Base-by-base conservation (phyloP, 1,284 basidiomycete genomes). In the Trichosporon sp. region DNA sequence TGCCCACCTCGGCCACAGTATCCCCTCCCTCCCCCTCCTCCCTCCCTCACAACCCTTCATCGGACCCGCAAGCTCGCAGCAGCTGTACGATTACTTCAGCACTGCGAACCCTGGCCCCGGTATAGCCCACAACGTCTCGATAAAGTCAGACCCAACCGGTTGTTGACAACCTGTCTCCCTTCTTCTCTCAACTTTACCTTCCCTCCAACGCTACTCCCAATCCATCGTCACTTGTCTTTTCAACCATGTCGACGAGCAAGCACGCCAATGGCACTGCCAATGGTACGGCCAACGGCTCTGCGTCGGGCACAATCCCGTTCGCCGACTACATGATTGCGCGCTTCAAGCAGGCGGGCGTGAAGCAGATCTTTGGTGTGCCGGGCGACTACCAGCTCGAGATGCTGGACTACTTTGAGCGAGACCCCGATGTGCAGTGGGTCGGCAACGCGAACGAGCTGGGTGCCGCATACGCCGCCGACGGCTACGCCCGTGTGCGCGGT, bases 371-470 rank as follows among this genome's bases (percentile, higher is more conserved):
- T 75, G 94, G 94, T 43, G 89, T 96, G 0, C 94, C 94, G 4
- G 94, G 95, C 54, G 95, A 96, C 84, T 98, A 94, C 83, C 97
- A 96, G 83, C 89, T 97, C 64, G 91, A 89, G 67, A 66, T 86
- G 65, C 84, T 88, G 43, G 94, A 98, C 83, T 88, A 92, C 69
- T 88, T 96, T 73, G 95, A 98, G 83, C 91, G 92, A 75, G 89
- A 93, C 79, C 87, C 89, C 2, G 86, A 83, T 10, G 89, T 98
- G 59, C 85, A 92, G 26, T 98, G 96, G 96, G 88, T 95, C 69
- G 96, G 95, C 12, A 94, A 95, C 82, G 94, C 92, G 77, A 94
- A 95, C 76, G 93, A 95, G 81, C 86, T 95, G 66, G 93, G 94
- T 75, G 91, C 92, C 0, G 79, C 93, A 0, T 97, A 97, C 81